A percentile compares a stretch with the other conserved stretches of the same genome.
Conservation (phyloP, 306 rosid genomes). For the Casuarina glauca region DNA sequence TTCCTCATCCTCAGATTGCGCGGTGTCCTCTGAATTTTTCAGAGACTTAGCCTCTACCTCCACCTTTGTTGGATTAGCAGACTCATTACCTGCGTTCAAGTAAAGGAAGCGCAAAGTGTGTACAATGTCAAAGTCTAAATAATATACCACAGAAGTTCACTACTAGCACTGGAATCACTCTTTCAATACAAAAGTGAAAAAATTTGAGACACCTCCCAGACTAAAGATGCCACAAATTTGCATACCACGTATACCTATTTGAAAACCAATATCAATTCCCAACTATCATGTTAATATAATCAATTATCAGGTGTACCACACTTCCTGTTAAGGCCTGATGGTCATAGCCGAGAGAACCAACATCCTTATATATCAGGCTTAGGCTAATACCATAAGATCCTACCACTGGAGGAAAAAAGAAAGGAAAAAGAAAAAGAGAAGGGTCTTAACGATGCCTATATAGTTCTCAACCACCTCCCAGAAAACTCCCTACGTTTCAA, state of each 20-base stretch:
- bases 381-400: neutral
- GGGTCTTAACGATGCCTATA: neutral
- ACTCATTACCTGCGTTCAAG: slow-evolving; percentile 26
- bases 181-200: neutral
- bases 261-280: neutral
- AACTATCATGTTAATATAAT: neutral
- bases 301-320: neutral
- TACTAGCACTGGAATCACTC: neutral
- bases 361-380: neutral
- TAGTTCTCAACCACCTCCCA: too few relatives aligned
- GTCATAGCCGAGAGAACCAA: neutral
- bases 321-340: neutral
- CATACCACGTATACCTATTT: neutral
- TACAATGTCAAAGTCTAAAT: neutral
- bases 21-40: slow-evolving; percentile 32
- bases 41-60: slow-evolving; percentile 52
- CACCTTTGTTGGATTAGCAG: slow-evolving; percentile 23
- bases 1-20: slow-evolving; percentile 56
- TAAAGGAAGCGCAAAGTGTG: neutral
- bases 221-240: neutral
- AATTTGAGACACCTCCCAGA: neutral
- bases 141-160: neutral
- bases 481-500: too few relatives aligned
- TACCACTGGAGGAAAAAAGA: neutral
- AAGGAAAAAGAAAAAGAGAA: neutral